Base-by-base conservation (phyloP, 768 basidiomycete species). In the Lactarius trivialis region DNA sequence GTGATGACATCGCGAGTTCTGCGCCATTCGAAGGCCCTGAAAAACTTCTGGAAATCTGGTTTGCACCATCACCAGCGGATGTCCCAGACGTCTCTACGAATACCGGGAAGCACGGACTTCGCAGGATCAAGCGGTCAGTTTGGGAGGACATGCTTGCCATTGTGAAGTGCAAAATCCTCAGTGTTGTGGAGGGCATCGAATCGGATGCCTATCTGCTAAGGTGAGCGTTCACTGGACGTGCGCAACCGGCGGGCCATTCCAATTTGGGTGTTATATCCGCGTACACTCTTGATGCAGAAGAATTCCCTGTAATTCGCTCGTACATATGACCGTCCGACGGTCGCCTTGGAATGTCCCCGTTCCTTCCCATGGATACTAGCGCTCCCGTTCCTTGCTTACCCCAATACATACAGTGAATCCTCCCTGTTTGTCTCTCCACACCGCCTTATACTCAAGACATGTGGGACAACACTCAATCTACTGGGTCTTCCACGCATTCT, bases 91-190 rank as follows among this genome's bases (percentile, higher is more conserved):
- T 78, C 17, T 65, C 67, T 48, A 67, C 73, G 53, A 66, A 54
- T 50, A 74, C 76, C 65, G 79, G 75, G 71, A 84, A 80, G 72
- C 74, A 75, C 24, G 97, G 97, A 39, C 81, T 99, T 50, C 79
- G 95, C 61, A 82, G 78, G 68, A 86, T 99, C 36, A 79, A 84
- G 67, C 79, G 86, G 62, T 74, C 79, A 33, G 78, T 89, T 34
- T 99, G 97, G 97, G 94, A 97, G 76, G 90, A 92, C 61, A 97
- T 99, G 93, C 85, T 99, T 63, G 87, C 86, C 75, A 91, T 96
- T 66, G 97, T 99, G 72, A 86, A 90, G 72, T 99, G 97, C 81
- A 92, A 97, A 71, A 90, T 98, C 41, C 82, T 99, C 72, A 96
- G 87, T 71, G 85, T 91, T 59, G 80, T 97, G 50, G 81, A 91